Percentiles rank a stretch among this genome's conserved stretches.
phyloP scores from a whole-genome alignment of 2,329 filamentous ascomycete species.

The Penicillium sp. region DNA sequence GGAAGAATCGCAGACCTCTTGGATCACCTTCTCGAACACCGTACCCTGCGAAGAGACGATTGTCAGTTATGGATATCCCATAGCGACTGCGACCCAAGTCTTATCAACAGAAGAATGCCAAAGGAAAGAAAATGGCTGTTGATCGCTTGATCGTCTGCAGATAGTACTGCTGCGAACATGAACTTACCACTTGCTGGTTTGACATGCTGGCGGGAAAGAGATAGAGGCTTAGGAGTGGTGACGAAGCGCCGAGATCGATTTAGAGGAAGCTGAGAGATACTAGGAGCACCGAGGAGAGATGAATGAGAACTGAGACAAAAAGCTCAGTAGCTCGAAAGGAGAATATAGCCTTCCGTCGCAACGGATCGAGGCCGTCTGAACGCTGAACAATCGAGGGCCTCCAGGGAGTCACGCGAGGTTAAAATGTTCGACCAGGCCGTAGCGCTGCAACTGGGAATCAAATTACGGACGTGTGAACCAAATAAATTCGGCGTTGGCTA shows the following conservation, averaged over 20 bases:
- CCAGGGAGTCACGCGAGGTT: slow-evolving; percentile 12
- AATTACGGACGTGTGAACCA: neutral
- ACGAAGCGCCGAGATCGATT: neutral
- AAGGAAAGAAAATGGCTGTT: neutral
- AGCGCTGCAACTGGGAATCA: neutral
- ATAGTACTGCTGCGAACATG: slow-evolving; percentile 25
- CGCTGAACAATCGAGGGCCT: slow-evolving; percentile 19
- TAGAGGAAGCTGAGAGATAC: neutral
- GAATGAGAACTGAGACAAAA: neutral
- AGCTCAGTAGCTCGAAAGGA: slow-evolving; percentile 2
- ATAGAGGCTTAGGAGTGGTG: neutral
- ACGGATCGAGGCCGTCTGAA: slow-evolving; percentile 25
- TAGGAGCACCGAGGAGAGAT: too few species aligned
- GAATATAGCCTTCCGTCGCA: slow-evolving; percentile 23
- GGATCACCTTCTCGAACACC: slow-evolving; percentile 89
- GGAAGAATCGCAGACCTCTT: slow-evolving; percentile 88
- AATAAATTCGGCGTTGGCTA: neutral
- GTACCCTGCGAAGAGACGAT: slow-evolving; percentile 58
- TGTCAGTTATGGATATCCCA: slow-evolving; percentile 28
- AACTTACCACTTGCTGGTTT: slow-evolving; percentile 55
- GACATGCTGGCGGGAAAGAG: slow-evolving; percentile 45
- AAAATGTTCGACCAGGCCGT: slow-evolving; percentile 2
- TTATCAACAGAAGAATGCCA: neutral
- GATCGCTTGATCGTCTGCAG: slow-evolving; percentile 15
- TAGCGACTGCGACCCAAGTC: neutral